phyloP scores from a whole-genome alignment of 768 basidiomycete species.

The Leccinum barrowsii region DNA sequence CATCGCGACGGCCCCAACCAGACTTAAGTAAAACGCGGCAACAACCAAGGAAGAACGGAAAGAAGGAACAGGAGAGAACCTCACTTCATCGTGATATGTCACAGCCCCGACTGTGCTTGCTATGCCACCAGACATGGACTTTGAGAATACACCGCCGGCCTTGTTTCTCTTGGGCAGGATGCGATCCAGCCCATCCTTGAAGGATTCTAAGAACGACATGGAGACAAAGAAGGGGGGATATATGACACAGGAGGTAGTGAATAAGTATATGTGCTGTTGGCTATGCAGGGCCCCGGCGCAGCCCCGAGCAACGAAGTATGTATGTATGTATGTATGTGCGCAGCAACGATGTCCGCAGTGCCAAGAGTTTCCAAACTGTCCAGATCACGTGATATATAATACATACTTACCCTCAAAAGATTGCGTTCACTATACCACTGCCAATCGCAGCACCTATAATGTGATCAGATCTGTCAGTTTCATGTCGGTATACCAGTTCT shows the following conservation, averaged over 20 bases:
- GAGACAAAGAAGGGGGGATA: neutral
- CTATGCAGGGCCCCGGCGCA: slow-evolving; percentile 6
- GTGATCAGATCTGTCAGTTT: neutral
- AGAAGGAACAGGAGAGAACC: slow-evolving; percentile 26
- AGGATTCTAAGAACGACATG: slow-evolving; percentile 29
- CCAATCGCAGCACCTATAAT: slow-evolving; percentile 50
- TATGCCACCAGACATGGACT: slow-evolving; percentile 50
- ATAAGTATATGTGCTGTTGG: slow-evolving; percentile 11
- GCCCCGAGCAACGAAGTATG: neutral
- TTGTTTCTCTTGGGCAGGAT: slow-evolving; percentile 24
- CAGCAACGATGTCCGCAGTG: neutral
- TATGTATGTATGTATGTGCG: neutral
- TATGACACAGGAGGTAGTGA: neutral
- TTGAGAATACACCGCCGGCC: slow-evolving; percentile 18
- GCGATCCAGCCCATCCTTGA: slow-evolving; percentile 31
- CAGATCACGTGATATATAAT: slow-evolving; percentile 23
- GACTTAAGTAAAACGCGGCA: slow-evolving; percentile 13
- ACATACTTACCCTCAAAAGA: slow-evolving; percentile 33
- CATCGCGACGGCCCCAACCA: slow-evolving; percentile 8
- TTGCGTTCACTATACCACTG: slow-evolving; percentile 45
- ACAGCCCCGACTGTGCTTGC: slow-evolving; percentile 57
- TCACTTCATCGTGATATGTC: slow-evolving; percentile 69
- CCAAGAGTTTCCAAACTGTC: neutral
- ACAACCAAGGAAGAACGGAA: neutral
- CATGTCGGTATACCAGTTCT: neutral